phyloP scores from a whole-genome alignment of 169 alveolate genomes.

The Plasmodium adleri region DNA sequence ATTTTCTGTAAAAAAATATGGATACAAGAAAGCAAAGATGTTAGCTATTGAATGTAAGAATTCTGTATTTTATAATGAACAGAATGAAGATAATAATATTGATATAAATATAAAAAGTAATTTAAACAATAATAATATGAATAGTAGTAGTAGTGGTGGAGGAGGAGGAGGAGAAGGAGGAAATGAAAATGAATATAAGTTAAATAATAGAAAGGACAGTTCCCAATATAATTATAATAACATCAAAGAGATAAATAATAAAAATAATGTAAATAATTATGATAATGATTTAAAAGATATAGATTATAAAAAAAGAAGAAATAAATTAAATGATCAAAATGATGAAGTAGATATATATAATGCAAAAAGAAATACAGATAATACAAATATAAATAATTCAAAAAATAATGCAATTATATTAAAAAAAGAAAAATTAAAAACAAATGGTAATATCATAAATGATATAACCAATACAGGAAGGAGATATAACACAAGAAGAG shows the following conservation, averaged over 20 bases:
- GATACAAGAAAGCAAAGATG: conserved; percentile 54
- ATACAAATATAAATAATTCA: not conserved
- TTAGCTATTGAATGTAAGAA: conserved; percentile 64
- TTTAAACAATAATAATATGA: not conserved
- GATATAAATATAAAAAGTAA: not conserved
- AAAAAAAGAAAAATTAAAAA: conserved; percentile 5
- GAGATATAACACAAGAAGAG: conserved; percentile 50
- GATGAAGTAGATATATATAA: not conserved
- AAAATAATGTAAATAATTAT: not conserved
- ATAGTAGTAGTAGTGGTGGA: not conserved
- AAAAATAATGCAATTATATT: not conserved
- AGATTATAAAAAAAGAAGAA: not conserved
- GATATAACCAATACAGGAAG: conserved; percentile 17
- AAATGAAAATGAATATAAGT: not conserved
- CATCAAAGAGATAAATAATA: not conserved
- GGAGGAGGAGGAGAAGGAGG: too few relatives aligned
- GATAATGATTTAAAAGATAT: not conserved
- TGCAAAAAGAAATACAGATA: not conserved
- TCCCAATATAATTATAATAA: not conserved
- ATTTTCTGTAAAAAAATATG: conserved; percentile 64
- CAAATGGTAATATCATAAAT: not conserved
- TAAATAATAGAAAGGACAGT: not conserved
- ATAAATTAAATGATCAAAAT: not conserved
- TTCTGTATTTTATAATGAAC: conserved; percentile 24
- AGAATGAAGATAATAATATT: not conserved